Conservation (phyloP, 352 stramenopile species). For the Globisporangium parvum region DNA sequence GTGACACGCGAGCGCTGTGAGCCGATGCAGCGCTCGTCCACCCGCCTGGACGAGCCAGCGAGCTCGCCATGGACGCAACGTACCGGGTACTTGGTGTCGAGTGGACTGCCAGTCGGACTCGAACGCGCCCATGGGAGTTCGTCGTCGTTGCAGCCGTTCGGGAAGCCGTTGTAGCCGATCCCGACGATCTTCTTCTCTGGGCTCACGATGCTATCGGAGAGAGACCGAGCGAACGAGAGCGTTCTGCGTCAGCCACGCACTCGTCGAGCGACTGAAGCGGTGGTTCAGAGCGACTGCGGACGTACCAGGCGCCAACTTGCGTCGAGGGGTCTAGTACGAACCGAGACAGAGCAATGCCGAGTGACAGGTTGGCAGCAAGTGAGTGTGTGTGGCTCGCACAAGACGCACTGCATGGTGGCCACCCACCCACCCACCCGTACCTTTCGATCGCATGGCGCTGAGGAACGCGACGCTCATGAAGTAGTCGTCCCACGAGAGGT, state of each 20-base stretch:
- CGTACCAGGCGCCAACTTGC: slow-evolving; percentile 94
- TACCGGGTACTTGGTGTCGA: slow-evolving; percentile 96
- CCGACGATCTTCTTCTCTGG: slow-evolving; percentile 94
- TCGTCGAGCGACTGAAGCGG: too few species aligned
- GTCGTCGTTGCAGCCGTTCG: slow-evolving; percentile 93
- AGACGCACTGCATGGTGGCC: too few species aligned
- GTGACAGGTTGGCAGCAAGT: background rate
- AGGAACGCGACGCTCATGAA: slow-evolving; percentile 99
- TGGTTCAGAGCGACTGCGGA: background rate
- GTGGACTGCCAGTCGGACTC: slow-evolving; percentile 42
- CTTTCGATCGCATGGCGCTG: slow-evolving; percentile 98
- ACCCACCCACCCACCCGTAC: slow-evolving; percentile 24
- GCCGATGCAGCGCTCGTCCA: background rate
- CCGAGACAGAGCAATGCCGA: background rate
- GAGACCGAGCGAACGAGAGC: background rate
- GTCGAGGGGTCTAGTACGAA: slow-evolving; percentile 89
- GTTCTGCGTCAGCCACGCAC: background rate
- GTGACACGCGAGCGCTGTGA: too few species aligned
- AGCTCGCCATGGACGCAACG: too few species aligned
- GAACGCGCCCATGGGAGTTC: slow-evolving; percentile 91
- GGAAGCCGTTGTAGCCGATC: slow-evolving; percentile 99
- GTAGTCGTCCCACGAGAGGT: slow-evolving; percentile 98
- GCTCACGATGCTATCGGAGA: slow-evolving; percentile 88
- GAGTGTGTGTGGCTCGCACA: background rate
- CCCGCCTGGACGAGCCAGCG: too few species aligned